A percentile compares a stretch with the other conserved stretches of the same genome.
These are phyloP conservation scores for Tricladium varicosporioides DNA, from an alignment of 2,329 filamentous ascomycete genomes.

Conservation along the genomic window DNA sequence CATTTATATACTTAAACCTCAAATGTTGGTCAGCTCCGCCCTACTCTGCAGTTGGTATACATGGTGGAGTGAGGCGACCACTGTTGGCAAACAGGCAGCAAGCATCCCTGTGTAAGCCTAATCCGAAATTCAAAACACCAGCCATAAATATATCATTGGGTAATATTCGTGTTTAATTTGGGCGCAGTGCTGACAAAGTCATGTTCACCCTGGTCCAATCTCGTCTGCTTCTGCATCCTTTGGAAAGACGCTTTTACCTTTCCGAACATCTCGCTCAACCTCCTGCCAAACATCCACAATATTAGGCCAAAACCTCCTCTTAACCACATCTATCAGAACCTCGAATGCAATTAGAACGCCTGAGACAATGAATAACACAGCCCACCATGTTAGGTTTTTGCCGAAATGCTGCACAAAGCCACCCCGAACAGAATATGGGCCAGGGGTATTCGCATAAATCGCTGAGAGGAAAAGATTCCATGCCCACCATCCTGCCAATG, in stretches of 20 bases:
- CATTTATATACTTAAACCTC: background rate
- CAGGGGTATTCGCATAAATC: constrained; percentile 49
- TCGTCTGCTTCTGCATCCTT: no score
- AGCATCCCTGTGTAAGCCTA: no score
- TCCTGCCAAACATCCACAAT: constrained; percentile 82
- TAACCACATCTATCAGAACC: constrained; percentile 60
- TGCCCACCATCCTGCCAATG: constrained; percentile 73
- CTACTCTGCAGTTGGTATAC: background rate
- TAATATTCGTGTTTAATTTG: no score
- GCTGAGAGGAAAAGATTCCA: constrained; percentile 76
- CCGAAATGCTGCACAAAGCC: constrained; percentile 72
- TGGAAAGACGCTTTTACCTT: no score
- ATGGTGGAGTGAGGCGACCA: background rate
- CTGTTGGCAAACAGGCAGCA: background rate
- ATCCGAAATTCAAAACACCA: no score
- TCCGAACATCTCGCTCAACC: constrained; percentile 50
- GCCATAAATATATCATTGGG: no score
- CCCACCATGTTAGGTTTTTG: constrained; percentile 71
- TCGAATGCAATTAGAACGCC: constrained; percentile 65
- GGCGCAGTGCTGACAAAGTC: no score
- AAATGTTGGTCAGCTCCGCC: background rate
- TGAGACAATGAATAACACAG: constrained; percentile 62
- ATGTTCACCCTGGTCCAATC: no score
- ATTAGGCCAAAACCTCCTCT: constrained; percentile 67
- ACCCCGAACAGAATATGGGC: constrained; percentile 65